Base-by-base conservation (phyloP, 495 filamentous ascomycete species). In the Xylaria venustula region DNA sequence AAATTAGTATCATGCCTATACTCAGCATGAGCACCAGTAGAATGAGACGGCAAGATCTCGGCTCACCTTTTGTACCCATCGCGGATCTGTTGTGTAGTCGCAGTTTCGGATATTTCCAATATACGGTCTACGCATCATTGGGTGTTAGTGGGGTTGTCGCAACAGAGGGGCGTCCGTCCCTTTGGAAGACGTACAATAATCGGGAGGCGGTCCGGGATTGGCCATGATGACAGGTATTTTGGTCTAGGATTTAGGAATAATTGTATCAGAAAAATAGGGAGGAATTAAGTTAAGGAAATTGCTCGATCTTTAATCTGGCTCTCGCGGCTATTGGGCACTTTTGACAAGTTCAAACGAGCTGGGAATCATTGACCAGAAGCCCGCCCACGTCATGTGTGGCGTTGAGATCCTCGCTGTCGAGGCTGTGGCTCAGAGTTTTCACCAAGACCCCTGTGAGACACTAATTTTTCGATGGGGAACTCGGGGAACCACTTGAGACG, bases 11-110 rank as follows among this genome's bases (percentile, higher is more conserved):
- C 47, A 17, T 23, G 54, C 17, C 28, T 23, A 45, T 20, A 53
- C 11, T 52, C 37, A 7, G 46, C 26, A 34, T 5, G 7, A 17
- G 7, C 51, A 48, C 9, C 20, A 34, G 17, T 40, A 55, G 50
- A 14, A 50, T 19, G 25, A 47, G 14, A 17, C 2, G 61, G 51
- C 42, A 36, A 25, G 5, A 23, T 17, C 17, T 25, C 2, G 48
- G 47, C 68, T 34, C 64, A 92, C 90, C 87, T 87, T 74, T 98
- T 98, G 77, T 98, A 98, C 53, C 92, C 94, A 79, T 88, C 91
- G 63, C 95, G 90, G 70, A 98, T 91, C 69, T 98, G 89, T 70
- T 89, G 85, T 58, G 87, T 84, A 7, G 84, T 87, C 32, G 94
- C 92, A 63, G 82, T 87, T 20, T 87, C 79, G 46, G 87, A 73